phyloP scores from a whole-genome alignment of 495 filamentous ascomycete genomes.

The Aspergillus cavernicola region DNA sequence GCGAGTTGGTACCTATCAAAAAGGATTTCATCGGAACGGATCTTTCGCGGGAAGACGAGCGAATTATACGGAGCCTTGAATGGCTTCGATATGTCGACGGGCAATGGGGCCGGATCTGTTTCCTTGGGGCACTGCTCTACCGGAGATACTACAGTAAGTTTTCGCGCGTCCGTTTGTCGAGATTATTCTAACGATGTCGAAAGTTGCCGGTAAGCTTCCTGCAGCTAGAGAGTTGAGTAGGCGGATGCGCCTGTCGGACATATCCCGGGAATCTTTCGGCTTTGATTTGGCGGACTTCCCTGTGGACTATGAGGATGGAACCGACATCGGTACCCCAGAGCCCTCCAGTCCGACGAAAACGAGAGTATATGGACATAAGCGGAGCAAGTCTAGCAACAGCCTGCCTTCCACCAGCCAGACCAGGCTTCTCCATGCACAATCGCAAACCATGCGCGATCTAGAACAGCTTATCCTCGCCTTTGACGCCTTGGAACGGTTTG shows the following conservation, averaged over 20 bases:
- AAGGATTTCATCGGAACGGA: slow-evolving; percentile 64
- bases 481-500: slow-evolving; percentile 61
- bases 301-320: slow-evolving; percentile 19
- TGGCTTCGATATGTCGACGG: slow-evolving; percentile 76
- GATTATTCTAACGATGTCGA: slow-evolving; percentile 7
- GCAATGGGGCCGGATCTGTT: slow-evolving; percentile 68
- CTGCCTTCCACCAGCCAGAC: slow-evolving; percentile 12
- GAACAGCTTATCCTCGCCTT: slow-evolving; percentile 65
- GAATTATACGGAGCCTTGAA: slow-evolving; percentile 73
- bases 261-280: slow-evolving; percentile 42
- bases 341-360: slow-evolving; percentile 35
- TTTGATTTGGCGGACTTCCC: slow-evolving; percentile 37
- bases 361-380: slow-evolving; percentile 21
- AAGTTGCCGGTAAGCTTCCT: slow-evolving; percentile 47
- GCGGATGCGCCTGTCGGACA: slow-evolving; percentile 38
- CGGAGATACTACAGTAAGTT: slow-evolving; percentile 48
- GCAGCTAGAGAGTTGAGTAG: slow-evolving; percentile 61
- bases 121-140: slow-evolving; percentile 63
- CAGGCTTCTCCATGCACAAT: slow-evolving; percentile 44
- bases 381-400: slow-evolving; percentile 16
- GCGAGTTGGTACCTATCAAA: slow-evolving; percentile 41
- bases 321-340: slow-evolving; percentile 21
- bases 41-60: slow-evolving; percentile 57
- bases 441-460: slow-evolving; percentile 67
- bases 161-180: background rate